Evolutionary conservation across 768 basidiomycete species (phyloP), one percentile per base, ranked within the genome.

Genomic region (Phlegmacium glaucopus): DNA sequence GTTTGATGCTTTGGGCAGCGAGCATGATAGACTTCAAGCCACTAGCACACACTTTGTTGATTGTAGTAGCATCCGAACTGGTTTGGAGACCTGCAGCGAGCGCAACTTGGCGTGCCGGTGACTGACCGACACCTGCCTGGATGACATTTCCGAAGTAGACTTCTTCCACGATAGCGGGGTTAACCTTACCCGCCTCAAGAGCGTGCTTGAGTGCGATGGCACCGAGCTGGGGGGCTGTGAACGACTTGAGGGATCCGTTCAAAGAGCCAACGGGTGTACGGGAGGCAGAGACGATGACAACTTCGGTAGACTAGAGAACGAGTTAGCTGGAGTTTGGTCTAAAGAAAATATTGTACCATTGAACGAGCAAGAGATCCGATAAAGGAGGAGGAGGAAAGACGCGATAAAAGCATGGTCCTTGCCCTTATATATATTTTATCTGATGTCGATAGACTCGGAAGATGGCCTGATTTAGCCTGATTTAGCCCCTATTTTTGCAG

Each of bases 21-120:
- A 98, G 77, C 68, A 93, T 96, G 71, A 98, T 82, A 25, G 94
- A 79, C 71, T 98, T 98, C 79, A 99, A 75, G 51, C 96, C 96
- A 45, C 90, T 94, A 5, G 96, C 96, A 68, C 96, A 99, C 66
- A 99, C 96, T 74, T 99, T 99, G 82, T 99, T 99, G 74, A 99
- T 85, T 41, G 96, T 99, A 30, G 96, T 98, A 16, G 95, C 94
- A 71, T 99, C 96, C 22, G 95, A 94, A 47, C 77, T 77, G 9
- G 84, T 66, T 53, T 78, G 82, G 62, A 96, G 74, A 53, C 96
- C 96, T n/a, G 94, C 79, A 46, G 72, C 78, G 49, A 99, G 82
- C n/a, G 86, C 93, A 45, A 94, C 96, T 69, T 99, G 96, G 54
- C 96, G 83, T 44, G 96, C 96, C n/a, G 96, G 96, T 9, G 88